A percentile compares a stretch with the other conserved stretches of the same genome.
Evolutionary conservation across 805 yeast genomes (phyloP).

Genomic region (Teunomyces gatunensis): DNA sequence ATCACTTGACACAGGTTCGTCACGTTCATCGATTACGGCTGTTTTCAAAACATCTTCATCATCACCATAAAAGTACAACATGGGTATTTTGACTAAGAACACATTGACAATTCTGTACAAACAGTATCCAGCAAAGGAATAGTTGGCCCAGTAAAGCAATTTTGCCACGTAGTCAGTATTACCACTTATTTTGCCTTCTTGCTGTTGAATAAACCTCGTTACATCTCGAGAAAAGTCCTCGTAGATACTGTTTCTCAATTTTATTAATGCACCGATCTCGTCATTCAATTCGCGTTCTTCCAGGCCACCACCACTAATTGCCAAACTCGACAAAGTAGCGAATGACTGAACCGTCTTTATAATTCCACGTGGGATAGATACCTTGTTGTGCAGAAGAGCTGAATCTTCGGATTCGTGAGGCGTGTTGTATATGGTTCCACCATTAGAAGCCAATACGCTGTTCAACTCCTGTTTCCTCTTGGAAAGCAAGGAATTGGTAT

Average conservation of each 20-base stretch:
- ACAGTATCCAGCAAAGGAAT: conserved; percentile 46
- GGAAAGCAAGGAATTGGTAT: conserved; percentile 33
- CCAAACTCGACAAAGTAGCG: conserved; percentile 27
- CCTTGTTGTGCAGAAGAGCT: conserved; percentile 8
- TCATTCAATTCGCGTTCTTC: conserved; percentile 34
- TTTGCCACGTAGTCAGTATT: background rate
- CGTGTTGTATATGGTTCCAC: conserved; percentile 27
- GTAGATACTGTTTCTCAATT: conserved; percentile 29
- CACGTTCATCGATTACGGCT: conserved; percentile 5
- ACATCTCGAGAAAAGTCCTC: conserved; percentile 26
- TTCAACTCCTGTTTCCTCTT: conserved; percentile 34
- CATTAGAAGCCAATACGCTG: conserved; percentile 12
- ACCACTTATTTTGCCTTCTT: conserved; percentile 1
- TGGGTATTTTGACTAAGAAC: conserved; percentile 40
- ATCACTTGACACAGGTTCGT: conserved; percentile 26
- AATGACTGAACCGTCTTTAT: conserved; percentile 41
- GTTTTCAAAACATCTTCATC: background rate
- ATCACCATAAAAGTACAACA: background rate
- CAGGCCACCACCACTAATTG: conserved; percentile 11
- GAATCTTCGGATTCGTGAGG: conserved; percentile 12
- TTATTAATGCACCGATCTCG: conserved; percentile 38
- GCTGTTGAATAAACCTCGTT: conserved; percentile 14
- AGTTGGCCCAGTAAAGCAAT: conserved; percentile 16
- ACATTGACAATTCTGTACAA: conserved; percentile 46
- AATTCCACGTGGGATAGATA: conserved; percentile 27